Evolutionary conservation across 1,284 basidiomycete genomes (phyloP).

Genomic region (Tylopilus orsonianus): DNA sequence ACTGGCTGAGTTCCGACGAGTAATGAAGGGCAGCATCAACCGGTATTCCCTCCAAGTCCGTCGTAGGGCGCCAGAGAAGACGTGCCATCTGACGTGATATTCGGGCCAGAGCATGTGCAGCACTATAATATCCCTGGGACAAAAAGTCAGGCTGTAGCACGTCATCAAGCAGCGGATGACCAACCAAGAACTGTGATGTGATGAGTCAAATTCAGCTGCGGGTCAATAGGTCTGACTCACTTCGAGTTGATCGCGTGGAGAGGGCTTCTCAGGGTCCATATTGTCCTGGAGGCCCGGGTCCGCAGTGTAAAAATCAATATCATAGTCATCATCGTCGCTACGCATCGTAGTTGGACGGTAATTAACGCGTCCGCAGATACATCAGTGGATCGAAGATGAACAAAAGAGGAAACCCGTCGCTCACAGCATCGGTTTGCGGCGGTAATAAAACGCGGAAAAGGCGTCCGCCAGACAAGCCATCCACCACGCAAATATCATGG

Average conservation of each 20-base stretch:
- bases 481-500: conserved; percentile 87
- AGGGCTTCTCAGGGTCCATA: conserved; percentile 49
- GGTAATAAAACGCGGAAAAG: conserved; percentile 58
- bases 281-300: conserved; percentile 57
- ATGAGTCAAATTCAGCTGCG: conserved; percentile 15
- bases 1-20: conserved; percentile 62
- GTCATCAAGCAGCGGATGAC: conserved; percentile 33
- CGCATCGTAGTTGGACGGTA: conserved; percentile 23
- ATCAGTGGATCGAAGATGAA: conserved; percentile 33
- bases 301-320: conserved; percentile 79
- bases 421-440: conserved; percentile 63
- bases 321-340: conserved; percentile 62
- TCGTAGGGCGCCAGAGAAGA: conserved; percentile 75
- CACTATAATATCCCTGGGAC: conserved; percentile 71
- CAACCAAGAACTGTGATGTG: conserved; percentile 39
- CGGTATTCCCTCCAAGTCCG: conserved; percentile 74
- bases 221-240: conserved; percentile 38
- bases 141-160: conserved; percentile 11
- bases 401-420: conserved; percentile 40
- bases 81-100: conserved; percentile 78
- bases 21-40: conserved; percentile 60
- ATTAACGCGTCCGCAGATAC: conserved; percentile 41
- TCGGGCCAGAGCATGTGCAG: conserved; percentile 76
- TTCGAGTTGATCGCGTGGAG: conserved; percentile 74
- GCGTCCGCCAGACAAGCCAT: conserved; percentile 61